phyloP scores from a whole-genome alignment of 75 land plant species.

The Pseudotsuga menziesii region DNA sequence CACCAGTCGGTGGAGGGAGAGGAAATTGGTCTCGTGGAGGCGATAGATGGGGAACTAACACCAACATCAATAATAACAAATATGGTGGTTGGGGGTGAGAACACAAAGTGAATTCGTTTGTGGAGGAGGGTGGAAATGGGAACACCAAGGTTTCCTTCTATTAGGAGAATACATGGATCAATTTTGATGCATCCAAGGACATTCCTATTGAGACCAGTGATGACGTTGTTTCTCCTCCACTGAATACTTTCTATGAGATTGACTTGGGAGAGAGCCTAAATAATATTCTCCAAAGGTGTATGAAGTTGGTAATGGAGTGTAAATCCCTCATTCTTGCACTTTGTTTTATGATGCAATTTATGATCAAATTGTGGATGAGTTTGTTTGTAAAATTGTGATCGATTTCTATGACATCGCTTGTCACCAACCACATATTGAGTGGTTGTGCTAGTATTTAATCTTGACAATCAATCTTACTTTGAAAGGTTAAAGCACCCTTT shows the following conservation, averaged over 20 bases:
- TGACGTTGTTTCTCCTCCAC: constrained; percentile 54
- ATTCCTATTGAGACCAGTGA: constrained; percentile 81
- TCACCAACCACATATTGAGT: no score
- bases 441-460: no score
- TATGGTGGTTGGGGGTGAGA: constrained; percentile 33
- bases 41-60: constrained; percentile 22
- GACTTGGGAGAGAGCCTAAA: constrained; percentile 58
- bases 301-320: no score
- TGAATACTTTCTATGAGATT: constrained; percentile 59
- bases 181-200: constrained; percentile 84
- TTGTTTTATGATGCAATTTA: no score
- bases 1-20: constrained; percentile 14
- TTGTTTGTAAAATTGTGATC: no score
- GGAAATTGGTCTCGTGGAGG: constrained; percentile 15
- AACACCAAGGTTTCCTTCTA: constrained; percentile 9
- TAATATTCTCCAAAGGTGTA: constrained; percentile 65
- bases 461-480: no score
- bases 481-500: no score
- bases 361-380: no score
- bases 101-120: constrained; percentile 50
- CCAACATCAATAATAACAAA: constrained; percentile 13
- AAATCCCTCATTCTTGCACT: no score
- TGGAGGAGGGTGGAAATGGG: constrained; percentile 25
- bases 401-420: no score
- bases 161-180: constrained; percentile 50